These are phyloP conservation scores for Rubroshorea leprosula DNA, from an alignment of 345 rosid genomes.

Conservation along the genomic window DNA sequence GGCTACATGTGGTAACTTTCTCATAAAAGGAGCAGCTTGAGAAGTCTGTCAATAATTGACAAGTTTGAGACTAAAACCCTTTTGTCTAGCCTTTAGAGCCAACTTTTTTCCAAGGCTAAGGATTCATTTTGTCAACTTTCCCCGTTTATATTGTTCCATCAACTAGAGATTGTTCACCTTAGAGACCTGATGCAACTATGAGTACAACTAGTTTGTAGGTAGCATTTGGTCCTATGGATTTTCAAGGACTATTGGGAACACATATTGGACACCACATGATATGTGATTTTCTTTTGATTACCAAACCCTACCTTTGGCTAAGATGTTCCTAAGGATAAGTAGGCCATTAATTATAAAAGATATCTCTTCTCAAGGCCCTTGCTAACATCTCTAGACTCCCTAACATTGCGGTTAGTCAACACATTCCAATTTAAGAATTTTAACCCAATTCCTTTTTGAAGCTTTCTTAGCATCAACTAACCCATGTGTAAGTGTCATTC, in stretches of 20 bases:
- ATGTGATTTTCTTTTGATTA: background rate
- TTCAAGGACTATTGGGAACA: too few species aligned
- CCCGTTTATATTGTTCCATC: too few species aligned
- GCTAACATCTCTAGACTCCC: background rate
- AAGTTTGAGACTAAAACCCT: too few species aligned
- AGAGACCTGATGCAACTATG: too few species aligned
- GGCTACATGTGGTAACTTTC: background rate
- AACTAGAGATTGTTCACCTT: too few species aligned
- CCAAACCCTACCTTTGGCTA: background rate
- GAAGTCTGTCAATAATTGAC: background rate
- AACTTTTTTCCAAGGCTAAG: too few species aligned
- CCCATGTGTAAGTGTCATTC: too few species aligned
- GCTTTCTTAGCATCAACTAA: too few species aligned
- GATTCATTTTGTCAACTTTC: too few species aligned
- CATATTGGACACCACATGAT: background rate
- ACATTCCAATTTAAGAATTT: background rate
- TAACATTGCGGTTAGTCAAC: background rate
- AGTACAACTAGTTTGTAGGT: too few species aligned
- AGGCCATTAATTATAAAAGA: background rate
- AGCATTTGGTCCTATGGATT: too few species aligned
- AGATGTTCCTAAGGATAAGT: background rate
- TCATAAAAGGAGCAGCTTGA: background rate
- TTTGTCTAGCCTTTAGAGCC: too few species aligned
- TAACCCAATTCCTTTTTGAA: background rate
- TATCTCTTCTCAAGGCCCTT: background rate